phyloP scores from a whole-genome alignment of 257 asterid genomes.

The Agastache rugosa region DNA sequence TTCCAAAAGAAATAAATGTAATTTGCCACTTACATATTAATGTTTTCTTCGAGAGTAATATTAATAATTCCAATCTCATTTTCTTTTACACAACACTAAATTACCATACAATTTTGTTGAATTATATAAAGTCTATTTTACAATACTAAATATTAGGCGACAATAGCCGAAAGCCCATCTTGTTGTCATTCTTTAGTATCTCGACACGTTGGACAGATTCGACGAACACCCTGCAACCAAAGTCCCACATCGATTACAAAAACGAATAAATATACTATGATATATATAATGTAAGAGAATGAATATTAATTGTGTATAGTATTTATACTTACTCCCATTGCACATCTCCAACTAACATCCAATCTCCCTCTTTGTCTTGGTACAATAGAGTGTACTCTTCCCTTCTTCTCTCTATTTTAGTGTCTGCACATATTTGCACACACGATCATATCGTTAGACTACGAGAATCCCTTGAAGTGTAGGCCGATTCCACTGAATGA shows the following conservation, averaged over 20 bases:
- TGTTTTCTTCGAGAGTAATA: too few relatives aligned
- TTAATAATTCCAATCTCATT: not conserved
- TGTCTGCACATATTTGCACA: constrained; percentile 38
- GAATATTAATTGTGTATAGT: not conserved
- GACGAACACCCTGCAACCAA: constrained; percentile 51
- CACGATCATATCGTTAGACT: not conserved
- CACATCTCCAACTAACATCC: constrained; percentile 66
- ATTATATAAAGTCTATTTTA: not conserved
- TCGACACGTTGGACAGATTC: constrained; percentile 58
- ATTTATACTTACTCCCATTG: constrained; percentile 58
- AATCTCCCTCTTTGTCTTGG: constrained; percentile 61
- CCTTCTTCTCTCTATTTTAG: constrained; percentile 28
- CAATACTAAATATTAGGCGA: too few relatives aligned
- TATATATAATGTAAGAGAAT: not conserved
- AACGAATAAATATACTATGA: not conserved
- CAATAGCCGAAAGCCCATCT: not conserved
- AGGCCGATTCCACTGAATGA: not conserved
- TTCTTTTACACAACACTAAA: not conserved
- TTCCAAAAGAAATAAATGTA: too few relatives aligned
- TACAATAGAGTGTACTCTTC: constrained; percentile 48
- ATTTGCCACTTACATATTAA: too few relatives aligned
- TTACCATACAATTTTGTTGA: not conserved
- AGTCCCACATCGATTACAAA: not conserved
- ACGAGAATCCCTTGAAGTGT: too few relatives aligned
- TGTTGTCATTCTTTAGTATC: constrained; percentile 41